Conservation (phyloP, 148 eudicot genomes). For the Rhododendron kiyosumense region DNA sequence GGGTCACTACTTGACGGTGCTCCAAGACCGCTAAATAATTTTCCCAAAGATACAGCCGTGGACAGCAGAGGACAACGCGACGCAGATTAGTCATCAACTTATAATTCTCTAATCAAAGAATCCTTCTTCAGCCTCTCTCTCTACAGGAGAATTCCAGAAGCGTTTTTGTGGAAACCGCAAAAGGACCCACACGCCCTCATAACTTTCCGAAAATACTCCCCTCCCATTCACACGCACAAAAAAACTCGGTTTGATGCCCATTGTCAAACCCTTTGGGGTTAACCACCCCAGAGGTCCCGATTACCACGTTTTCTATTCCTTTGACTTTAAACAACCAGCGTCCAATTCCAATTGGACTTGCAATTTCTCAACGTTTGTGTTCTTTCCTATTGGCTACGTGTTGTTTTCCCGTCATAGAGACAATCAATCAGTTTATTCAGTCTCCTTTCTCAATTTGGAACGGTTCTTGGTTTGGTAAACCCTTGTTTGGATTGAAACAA, state of each 20-base stretch:
- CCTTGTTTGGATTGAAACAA: neutral
- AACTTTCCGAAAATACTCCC: neutral
- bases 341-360: neutral
- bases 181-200: neutral
- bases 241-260: neutral
- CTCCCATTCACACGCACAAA: neutral
- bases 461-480: neutral
- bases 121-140: neutral
- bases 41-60: neutral
- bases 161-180: neutral
- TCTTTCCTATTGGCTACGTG: neutral
- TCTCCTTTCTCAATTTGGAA: neutral
- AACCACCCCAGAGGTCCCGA: neutral
- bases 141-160: neutral
- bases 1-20: neutral
- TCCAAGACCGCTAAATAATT: neutral
- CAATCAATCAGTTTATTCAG: no score
- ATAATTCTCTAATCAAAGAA: no score
- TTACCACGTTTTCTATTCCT: neutral
- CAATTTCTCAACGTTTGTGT: neutral
- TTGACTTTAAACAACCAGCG: neutral
- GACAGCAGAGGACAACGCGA: no score
- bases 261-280: conserved; percentile 5
- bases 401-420: neutral
- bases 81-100: neutral